Evolutionary conservation across 768 basidiomycete species (phyloP).

Genomic region (Vararia minispora): DNA sequence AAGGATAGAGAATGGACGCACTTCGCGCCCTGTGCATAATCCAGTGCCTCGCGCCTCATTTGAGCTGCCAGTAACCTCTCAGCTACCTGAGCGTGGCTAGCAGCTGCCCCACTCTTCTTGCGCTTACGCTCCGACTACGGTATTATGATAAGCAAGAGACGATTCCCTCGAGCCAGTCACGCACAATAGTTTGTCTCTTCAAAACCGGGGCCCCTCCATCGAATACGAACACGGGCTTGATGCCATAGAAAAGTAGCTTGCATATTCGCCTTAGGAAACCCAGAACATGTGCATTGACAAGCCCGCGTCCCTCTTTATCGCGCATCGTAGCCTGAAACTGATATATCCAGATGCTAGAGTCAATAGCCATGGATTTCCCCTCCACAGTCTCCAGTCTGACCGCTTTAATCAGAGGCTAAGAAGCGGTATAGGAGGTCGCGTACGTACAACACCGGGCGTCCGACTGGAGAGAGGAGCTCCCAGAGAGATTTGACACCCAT

Average conservation of each 20-base stretch:
- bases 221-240: slow-evolving; percentile 98
- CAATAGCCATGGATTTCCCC: slow-evolving; percentile 93
- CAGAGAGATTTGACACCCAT: slow-evolving; percentile 99
- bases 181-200: slow-evolving; percentile 82
- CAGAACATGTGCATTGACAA: slow-evolving; percentile 90
- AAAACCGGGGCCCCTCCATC: slow-evolving; percentile 91
- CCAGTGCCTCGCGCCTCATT: slow-evolving; percentile 79
- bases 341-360: slow-evolving; percentile 99
- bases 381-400: slow-evolving; percentile 91
- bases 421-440: background rate
- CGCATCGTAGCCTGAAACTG: slow-evolving; percentile 99
- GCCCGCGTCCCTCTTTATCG: slow-evolving; percentile 84
- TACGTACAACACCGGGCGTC: slow-evolving; percentile 84
- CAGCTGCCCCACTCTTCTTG: slow-evolving; percentile 85
- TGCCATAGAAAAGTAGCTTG: slow-evolving; percentile 93
- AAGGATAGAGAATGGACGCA: slow-evolving; percentile 20
- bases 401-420: background rate
- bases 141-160: background rate
- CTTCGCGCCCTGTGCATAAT: slow-evolving; percentile 37
- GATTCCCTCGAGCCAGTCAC: slow-evolving; percentile 17
- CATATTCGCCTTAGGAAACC: slow-evolving; percentile 85
- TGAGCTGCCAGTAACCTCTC: slow-evolving; percentile 91
- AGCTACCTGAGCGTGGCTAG: slow-evolving; percentile 77
- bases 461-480: slow-evolving; percentile 87
- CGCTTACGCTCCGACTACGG: slow-evolving; percentile 72